Percentiles rank a stretch among this genome's conserved stretches.
These are phyloP conservation scores for Spergularia bocconei DNA, from an alignment of 148 eudicot genomes.

Conservation along the genomic window DNA sequence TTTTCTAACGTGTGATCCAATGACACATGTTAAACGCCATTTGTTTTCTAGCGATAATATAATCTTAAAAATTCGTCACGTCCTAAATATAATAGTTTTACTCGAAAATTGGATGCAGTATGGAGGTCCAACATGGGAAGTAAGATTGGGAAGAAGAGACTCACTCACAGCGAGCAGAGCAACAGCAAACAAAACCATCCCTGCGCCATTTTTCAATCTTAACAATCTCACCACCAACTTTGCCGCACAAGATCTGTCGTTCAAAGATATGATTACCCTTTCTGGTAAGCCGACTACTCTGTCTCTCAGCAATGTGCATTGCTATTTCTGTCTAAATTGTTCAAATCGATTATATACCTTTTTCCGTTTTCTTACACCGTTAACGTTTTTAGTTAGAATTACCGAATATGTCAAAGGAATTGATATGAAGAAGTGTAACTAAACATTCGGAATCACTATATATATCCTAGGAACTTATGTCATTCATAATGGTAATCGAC, in stretches of 20 bases:
- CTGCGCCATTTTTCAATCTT: conserved; percentile 26
- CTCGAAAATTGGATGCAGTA: conserved; percentile 18
- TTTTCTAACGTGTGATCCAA: too few relatives aligned
- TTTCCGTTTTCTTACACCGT: too few relatives aligned
- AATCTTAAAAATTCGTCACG: too few relatives aligned
- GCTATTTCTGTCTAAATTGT: neutral
- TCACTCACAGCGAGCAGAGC: conserved; percentile 41
- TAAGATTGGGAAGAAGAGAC: conserved; percentile 53
- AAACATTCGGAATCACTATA: too few relatives aligned
- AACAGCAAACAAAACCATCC: conserved; percentile 36
- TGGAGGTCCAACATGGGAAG: conserved; percentile 50
- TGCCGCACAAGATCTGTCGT: conserved; percentile 29
- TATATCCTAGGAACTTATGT: too few relatives aligned
- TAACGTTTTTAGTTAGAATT: too few relatives aligned
- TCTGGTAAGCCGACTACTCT: conserved; percentile 28
- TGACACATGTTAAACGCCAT: too few relatives aligned
- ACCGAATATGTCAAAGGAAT: too few relatives aligned
- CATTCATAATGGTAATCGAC: too few relatives aligned
- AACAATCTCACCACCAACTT: conserved; percentile 18
- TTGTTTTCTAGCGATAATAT: too few relatives aligned
- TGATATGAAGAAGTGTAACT: too few relatives aligned
- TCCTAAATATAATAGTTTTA: neutral
- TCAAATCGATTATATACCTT: too few relatives aligned
- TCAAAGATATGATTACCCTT: conserved; percentile 49
- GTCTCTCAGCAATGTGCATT: neutral